Base-by-base conservation (phyloP, 345 rosid species). In the Diplotaxis tenuifolia region DNA sequence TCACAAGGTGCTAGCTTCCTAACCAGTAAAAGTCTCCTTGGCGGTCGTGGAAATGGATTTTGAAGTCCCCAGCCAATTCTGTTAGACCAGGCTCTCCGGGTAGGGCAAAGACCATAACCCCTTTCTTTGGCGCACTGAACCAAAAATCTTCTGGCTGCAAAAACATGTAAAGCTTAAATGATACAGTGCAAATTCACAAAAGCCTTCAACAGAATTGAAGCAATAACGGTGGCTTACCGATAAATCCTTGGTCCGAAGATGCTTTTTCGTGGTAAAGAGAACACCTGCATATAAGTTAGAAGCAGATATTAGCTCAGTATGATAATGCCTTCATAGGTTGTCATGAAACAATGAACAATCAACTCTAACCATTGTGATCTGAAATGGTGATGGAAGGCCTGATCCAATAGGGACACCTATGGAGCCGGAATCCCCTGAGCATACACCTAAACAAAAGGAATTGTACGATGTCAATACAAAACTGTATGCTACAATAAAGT, bases 21-120 rank as follows among this genome's bases (percentile, higher is more conserved):
- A 59, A 90, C 96, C 92, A 88, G 90, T 87, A 91, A 75, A 90
- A 90, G 76, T 90, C 96, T 86, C 96, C 96, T 82, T 90, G 96
- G 54, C 93, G 90, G 64, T 88, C 96, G 67, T 91, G 94, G 75
- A 91, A 91, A 65, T 88, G 96, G 74, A 91, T 83, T 81, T 88
- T 91, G 73, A 91, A 88, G 78, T 91, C 96, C 19, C 96, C 94
- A 63, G 84, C 79, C 65, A 90, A 76, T 80, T 90, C 88, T 15
- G 96, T 78, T 65, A 90, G 78, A 76, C 96, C 96, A 2, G 96
- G 96, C 69, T 91, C 94, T 70, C 96, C 96, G 0, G 96, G 96
- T 76, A 91, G 34, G 63, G 96, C 90, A 82, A 91, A 91, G 74
- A 91, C 94, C 92, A 88, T 87, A 54, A 91, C 84, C 60, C 96